Evolutionary conservation across 2,329 filamentous ascomycete genomes (phyloP).

Genomic region (Gnomoniopsis smithogilvyi): DNA sequence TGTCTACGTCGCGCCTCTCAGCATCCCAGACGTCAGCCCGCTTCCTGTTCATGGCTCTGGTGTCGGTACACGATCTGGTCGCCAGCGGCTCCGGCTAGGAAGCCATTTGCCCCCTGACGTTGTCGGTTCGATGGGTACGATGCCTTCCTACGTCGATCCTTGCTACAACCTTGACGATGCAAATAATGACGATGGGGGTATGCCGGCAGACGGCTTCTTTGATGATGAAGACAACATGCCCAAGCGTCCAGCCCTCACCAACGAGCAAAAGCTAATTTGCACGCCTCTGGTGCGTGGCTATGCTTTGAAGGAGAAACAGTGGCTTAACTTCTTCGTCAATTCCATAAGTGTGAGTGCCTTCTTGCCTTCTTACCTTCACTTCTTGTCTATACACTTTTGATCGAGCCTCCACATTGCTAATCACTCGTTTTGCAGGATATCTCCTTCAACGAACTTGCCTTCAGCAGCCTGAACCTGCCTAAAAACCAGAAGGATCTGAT

Average conservation of each 20-base stretch:
- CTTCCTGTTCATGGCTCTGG: background rate
- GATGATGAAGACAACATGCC: background rate
- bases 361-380: too few species aligned
- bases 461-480: constrained; percentile 26
- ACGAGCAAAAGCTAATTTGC: constrained; percentile 24
- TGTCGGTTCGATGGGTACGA: background rate
- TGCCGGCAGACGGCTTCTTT: background rate
- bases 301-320: constrained; percentile 37
- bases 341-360: background rate
- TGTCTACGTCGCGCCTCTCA: constrained; percentile 18
- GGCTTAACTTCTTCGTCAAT: constrained; percentile 44
- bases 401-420: background rate
- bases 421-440: background rate
- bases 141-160: background rate
- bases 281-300: constrained; percentile 38
- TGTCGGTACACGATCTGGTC: background rate
- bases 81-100: too few species aligned
- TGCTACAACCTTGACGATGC: background rate
- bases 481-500: constrained; percentile 37
- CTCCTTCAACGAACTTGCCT: constrained; percentile 43
- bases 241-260: constrained; percentile 18
- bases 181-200: background rate
- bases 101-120: background rate
- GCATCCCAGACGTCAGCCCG: background rate
- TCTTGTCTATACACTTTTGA: background rate